Conservation (phyloP, 1,284 basidiomycete genomes). For the Leccinum ponderosum region DNA sequence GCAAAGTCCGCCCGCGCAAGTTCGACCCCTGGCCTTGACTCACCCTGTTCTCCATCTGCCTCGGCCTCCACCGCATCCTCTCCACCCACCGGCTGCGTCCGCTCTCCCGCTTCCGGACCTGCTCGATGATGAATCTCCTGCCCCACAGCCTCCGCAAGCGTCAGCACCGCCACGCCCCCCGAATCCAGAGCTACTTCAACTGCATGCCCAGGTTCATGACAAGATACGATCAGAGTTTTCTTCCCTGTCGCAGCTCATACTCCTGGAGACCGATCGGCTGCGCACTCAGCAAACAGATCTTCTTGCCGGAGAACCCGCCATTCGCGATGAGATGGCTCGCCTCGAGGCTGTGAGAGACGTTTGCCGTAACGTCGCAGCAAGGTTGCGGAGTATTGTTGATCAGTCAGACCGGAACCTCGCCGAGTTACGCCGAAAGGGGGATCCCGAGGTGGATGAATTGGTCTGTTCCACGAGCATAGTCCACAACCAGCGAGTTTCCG, state of each 20-base stretch:
- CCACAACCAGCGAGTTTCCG: constrained; percentile 82
- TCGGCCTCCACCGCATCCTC: constrained; percentile 19
- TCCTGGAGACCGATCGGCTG: constrained; percentile 73
- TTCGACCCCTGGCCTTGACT: constrained; percentile 14
- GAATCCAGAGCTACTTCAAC: constrained; percentile 81
- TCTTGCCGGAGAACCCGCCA: constrained; percentile 86
- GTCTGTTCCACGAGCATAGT: constrained; percentile 95
- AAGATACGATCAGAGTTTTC: constrained; percentile 74
- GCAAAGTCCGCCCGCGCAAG: constrained; percentile 19
- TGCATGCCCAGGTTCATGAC: constrained; percentile 81
- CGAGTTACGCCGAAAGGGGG: constrained; percentile 72
- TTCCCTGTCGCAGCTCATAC: constrained; percentile 64
- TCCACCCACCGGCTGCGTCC: constrained; percentile 25
- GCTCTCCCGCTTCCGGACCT: constrained; percentile 44
- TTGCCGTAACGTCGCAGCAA: constrained; percentile 74
- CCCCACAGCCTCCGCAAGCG: constrained; percentile 31
- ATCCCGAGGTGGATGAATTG: constrained; percentile 89
- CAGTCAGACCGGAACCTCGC: constrained; percentile 68
- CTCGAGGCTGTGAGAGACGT: constrained; percentile 94
- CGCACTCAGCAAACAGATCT: constrained; percentile 83
- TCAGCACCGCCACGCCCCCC: constrained; percentile 80
- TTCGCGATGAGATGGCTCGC: constrained; percentile 95
- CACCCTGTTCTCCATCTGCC: constrained; percentile 19
- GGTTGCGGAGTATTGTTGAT: constrained; percentile 62
- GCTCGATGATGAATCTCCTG: constrained; percentile 50